phyloP scores from a whole-genome alignment of 352 stramenopile species.

The Phytophthora pinifolia region DNA sequence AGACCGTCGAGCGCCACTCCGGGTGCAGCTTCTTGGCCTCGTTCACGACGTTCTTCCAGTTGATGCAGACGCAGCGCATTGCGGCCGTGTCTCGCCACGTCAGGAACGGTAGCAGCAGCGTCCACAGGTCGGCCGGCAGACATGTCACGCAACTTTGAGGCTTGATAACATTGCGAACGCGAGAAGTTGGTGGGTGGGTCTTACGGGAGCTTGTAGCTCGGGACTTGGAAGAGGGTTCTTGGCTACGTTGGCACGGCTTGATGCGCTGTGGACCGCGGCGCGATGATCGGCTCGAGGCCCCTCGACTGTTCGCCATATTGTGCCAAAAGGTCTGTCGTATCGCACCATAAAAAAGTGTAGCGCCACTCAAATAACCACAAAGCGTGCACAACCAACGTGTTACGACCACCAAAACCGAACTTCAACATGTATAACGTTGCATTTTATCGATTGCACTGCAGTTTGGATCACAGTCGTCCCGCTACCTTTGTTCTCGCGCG shows the following conservation, averaged over 20 bases:
- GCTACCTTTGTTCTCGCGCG: too few species aligned
- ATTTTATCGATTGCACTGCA: too few species aligned
- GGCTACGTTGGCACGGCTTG: slow-evolving; percentile 3
- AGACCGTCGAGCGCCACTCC: slow-evolving; percentile 45
- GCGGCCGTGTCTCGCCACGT: slow-evolving; percentile 46
- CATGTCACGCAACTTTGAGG: slow-evolving; percentile 15
- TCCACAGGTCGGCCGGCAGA: slow-evolving; percentile 48
- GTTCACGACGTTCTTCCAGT: slow-evolving; percentile 26
- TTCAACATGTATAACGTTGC: too few species aligned
- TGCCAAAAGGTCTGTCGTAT: too few species aligned
- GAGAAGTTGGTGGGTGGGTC: slow-evolving; percentile 2
- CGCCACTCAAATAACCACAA: too few species aligned
- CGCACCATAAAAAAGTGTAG: too few species aligned
- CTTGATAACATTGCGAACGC: slow-evolving; percentile 15
- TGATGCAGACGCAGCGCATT: slow-evolving; percentile 34
- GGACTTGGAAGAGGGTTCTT: neutral
- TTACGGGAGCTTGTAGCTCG: slow-evolving; percentile 3
- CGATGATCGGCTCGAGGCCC: slow-evolving; percentile 6
- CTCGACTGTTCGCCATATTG: slow-evolving; percentile 13
- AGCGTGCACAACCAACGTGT: too few species aligned
- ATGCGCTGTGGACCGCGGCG: slow-evolving; percentile 3
- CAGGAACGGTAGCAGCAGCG: slow-evolving; percentile 43
- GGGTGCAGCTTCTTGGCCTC: slow-evolving; percentile 20
- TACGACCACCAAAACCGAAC: too few species aligned
- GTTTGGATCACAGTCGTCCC: too few species aligned